Percentiles rank a stretch among this genome's conserved stretches.
Conservation (phyloP, 805 yeast species). For the Candida cerambycidarum region DNA sequence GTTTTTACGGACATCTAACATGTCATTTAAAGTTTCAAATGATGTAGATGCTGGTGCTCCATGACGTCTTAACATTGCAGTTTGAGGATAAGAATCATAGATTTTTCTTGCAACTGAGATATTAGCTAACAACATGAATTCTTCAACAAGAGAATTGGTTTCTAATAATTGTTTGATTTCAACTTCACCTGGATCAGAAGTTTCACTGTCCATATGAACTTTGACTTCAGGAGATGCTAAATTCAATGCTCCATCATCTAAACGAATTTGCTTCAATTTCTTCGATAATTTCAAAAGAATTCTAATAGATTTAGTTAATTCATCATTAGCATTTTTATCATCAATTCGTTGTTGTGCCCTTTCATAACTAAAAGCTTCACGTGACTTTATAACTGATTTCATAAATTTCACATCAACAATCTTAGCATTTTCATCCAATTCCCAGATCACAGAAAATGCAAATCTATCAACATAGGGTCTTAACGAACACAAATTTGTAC, state of each 20-base stretch:
- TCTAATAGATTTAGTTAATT: constrained; percentile 86
- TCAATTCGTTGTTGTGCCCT: constrained; percentile 91
- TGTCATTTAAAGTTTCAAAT: constrained; percentile 85
- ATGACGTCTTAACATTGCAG: constrained; percentile 97
- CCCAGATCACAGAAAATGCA: constrained; percentile 97
- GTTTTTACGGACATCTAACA: constrained; percentile 73
- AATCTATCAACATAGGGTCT: constrained; percentile 94
- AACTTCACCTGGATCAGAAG: constrained; percentile 94
- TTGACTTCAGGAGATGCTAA: constrained; percentile 97
- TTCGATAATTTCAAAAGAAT: constrained; percentile 76
- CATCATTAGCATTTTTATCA: constrained; percentile 72
- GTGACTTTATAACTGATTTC: constrained; percentile 85
- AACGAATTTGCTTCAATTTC: constrained; percentile 76
- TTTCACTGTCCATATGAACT: constrained; percentile 95
- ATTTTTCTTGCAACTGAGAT: constrained; percentile 93
- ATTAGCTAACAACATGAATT: constrained; percentile 96
- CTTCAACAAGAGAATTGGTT: constrained; percentile 95
- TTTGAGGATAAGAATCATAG: constrained; percentile 91
- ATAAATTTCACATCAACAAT: constrained; percentile 76
- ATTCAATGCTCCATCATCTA: constrained; percentile 94
- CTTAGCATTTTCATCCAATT: constrained; percentile 80
- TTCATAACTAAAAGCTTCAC: constrained; percentile 94
- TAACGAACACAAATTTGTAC: constrained; percentile 93
- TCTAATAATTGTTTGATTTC: constrained; percentile 85
- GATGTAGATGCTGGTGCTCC: constrained; percentile 96